Evolutionary conservation across 352 stramenopile genomes (phyloP).

Genomic region (Pseudoperonospora humuli): DNA sequence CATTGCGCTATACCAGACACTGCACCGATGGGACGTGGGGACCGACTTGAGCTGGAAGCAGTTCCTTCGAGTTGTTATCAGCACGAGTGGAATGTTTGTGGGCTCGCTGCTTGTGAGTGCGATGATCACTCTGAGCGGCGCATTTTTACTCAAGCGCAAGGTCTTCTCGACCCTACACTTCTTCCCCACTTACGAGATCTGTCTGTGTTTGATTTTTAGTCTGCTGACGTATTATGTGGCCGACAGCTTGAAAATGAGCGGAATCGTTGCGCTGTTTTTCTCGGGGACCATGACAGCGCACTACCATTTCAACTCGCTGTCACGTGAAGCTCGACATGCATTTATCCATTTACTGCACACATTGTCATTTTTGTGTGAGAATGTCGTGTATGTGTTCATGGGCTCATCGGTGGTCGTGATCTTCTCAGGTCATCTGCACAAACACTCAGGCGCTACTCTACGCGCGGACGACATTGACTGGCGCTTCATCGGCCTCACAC

Average conservation of each 20-base stretch:
- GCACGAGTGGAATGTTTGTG: slow-evolving; percentile 68
- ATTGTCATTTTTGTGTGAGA: slow-evolving; percentile 68
- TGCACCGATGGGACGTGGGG: slow-evolving; percentile 81
- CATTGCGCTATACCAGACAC: slow-evolving; percentile 90
- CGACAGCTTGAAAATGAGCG: slow-evolving; percentile 70
- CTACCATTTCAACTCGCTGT: slow-evolving; percentile 83
- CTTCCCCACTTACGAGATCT: slow-evolving; percentile 83
- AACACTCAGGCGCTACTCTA: slow-evolving; percentile 41
- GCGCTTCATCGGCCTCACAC: slow-evolving; percentile 64
- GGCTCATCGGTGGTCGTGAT: slow-evolving; percentile 77
- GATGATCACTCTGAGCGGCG: slow-evolving; percentile 58
- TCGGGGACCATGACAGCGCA: slow-evolving; percentile 84
- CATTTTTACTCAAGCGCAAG: slow-evolving; percentile 73
- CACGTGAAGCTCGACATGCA: slow-evolving; percentile 63
- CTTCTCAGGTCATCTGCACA: slow-evolving; percentile 56
- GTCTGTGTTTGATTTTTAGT: slow-evolving; percentile 76
- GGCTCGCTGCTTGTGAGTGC: slow-evolving; percentile 68
- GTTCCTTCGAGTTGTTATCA: slow-evolving; percentile 49
- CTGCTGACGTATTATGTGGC: slow-evolving; percentile 78
- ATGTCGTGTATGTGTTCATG: slow-evolving; percentile 84
- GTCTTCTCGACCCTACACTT: slow-evolving; percentile 63
- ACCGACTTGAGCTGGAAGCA: slow-evolving; percentile 59
- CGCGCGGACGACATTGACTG: slow-evolving; percentile 70
- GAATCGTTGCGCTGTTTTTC: slow-evolving; percentile 93
- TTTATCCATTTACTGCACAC: slow-evolving; percentile 82